Base-by-base conservation (phyloP, 768 basidiomycete species). In the Podaxis pistillaris region DNA sequence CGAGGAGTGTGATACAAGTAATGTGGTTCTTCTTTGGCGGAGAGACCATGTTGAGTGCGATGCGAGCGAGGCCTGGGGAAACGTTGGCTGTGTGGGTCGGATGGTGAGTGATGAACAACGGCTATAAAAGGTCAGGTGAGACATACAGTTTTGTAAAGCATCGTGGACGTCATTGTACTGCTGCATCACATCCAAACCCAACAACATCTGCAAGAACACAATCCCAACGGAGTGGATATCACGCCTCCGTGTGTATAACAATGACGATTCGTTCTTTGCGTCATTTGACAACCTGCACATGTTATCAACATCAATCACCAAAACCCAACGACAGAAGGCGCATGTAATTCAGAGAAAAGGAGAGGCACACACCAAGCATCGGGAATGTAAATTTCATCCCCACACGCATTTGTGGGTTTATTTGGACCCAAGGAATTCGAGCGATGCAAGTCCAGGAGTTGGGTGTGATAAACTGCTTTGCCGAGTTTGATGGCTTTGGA, bases 181-280 rank as follows among this genome's bases (percentile, higher is more conserved):
- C 56, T 77, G 78, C 59, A 80, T 82, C 8, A 91, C 87, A 65
- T 91, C 84, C 56, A 86, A 74, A 0, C 95, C 95, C n/a, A 88
- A 75, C 12, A 96, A 73, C 91, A 96, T 93, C 73, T 96, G 92
- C 56, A 94, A 68, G 41, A 95, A 76, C 1, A 94, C 81, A 26
- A 96, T 82, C 0, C 91, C 94, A 0, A 87, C 85, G 49, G 85
- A 82, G 74, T 95, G 94, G 9, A 96, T 87, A 68, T 97, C 95
- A 30, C 94, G 83, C 46, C 85, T 79, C 44, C 82, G 85, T 8
- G 91, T 89, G 71, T 95, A 95, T 0, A 83, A 69, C 50, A 86
- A 69, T n/a, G 93, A 78, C 0, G 89, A 88, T 26, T 90, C 90
- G 41, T 93, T 89, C 51, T 90, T 81, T 44, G 88, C 87, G 56